Evolutionary conservation across 78 protist species (phyloP), one percentile per base, ranked within the genome.

Genomic region (Protostelium mycophagum): DNA sequence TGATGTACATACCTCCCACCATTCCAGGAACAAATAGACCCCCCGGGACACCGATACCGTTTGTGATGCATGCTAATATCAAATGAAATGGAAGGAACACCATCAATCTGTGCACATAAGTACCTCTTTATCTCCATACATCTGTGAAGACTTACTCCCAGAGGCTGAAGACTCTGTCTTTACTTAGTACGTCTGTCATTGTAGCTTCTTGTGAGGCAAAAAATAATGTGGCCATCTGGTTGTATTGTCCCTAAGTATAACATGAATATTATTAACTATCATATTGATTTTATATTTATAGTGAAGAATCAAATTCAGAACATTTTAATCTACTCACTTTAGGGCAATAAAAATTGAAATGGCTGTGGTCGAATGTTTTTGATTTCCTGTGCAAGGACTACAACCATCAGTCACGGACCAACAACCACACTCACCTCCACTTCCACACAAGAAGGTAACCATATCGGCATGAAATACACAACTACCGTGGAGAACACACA

Each of bases 21-120:
- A 92, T 86, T 37, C 83, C 34, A 38, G 95, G 95, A 28, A 92
- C 38, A 87, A 92, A 84, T n/a, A 92, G 88, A 28, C 95, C 95
- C 28, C 90, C 39, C 0, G 95, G 95, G n/a, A 86, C 89, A n/a
- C 83, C 35, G 51, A 86, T 37, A 83, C 95, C 95, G 83, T 86
- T 89, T 0, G 91, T 92, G 86, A 86, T 1, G 9, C 39, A 10
- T 36, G 91, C 85, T 29, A 92, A 87, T 85, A 10, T 0, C 63
- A 37, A 88, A 34, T 89, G 86, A 25, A 86, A 28, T 28, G 87
- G 31, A 51, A 39, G 0, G 86, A 89, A 89, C 31, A 9, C 9
- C 1, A 39, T 10, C 5, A 88, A 37, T 23, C 85, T 51, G 51
- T 34, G 83, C 38, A 88, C 9, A 39, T 29, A 28, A n/a, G 31